Percentiles rank a stretch among this genome's conserved stretches.
phyloP scores from a whole-genome alignment of 2,329 filamentous ascomycete genomes.

The Dothiorella sarmentorum region DNA sequence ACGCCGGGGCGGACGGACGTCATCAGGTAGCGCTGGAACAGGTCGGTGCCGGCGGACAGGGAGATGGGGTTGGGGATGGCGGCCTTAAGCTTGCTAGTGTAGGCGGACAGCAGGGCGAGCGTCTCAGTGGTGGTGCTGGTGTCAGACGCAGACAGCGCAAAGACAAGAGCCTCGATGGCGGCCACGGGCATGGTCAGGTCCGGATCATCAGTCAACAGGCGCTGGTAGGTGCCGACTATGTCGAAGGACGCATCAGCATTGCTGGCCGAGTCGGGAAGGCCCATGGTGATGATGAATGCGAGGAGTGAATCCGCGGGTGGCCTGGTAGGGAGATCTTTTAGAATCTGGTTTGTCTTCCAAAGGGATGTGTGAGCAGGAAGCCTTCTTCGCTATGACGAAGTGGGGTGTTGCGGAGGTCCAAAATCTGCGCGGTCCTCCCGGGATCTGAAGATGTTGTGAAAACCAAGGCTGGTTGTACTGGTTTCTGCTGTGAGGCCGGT shows the following conservation, averaged over 20 bases:
- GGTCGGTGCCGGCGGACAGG: slow-evolving; percentile 86
- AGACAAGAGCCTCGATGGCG: slow-evolving; percentile 86
- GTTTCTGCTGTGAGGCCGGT: neutral
- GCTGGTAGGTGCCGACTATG: slow-evolving; percentile 64
- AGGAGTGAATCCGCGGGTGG: too few relatives aligned
- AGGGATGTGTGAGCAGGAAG: neutral
- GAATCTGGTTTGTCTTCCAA: too few relatives aligned
- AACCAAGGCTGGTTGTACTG: too few relatives aligned
- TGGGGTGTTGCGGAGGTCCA: neutral
- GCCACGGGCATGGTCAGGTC: slow-evolving; percentile 95
- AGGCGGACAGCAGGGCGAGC: slow-evolving; percentile 74
- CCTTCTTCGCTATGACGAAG: neutral
- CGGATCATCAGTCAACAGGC: slow-evolving; percentile 64
- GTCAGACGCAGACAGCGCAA: slow-evolving; percentile 73
- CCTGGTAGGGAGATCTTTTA: too few relatives aligned
- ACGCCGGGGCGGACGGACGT: slow-evolving; percentile 58
- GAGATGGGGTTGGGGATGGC: slow-evolving; percentile 85
- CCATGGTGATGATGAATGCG: neutral
- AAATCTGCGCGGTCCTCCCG: neutral
- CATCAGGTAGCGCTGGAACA: slow-evolving; percentile 93
- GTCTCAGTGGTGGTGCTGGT: slow-evolving; percentile 92
- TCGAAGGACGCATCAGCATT: slow-evolving; percentile 34
- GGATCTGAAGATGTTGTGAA: neutral
- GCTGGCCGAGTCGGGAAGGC: neutral
- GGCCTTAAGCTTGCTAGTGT: slow-evolving; percentile 73